Evolutionary conservation across 202 grass and related monocot genomes (phyloP), one percentile per base, ranked within the genome.

Genomic region (Cymbopogon flexuosus): DNA sequence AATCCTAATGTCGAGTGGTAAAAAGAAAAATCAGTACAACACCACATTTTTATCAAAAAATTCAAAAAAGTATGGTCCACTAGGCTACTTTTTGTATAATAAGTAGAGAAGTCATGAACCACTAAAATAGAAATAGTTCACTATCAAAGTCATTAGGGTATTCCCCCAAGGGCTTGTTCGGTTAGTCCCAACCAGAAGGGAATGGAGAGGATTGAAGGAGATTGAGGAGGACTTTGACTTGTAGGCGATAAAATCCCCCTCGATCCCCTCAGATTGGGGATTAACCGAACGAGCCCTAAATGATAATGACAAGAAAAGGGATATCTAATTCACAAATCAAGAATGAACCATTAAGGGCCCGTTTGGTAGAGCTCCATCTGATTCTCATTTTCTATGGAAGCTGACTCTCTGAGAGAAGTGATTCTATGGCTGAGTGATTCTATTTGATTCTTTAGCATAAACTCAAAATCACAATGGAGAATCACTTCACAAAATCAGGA

Each of bases 1-100:
- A 75, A 46, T 90, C 95, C 95, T 98, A 63, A 77, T 63, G 52
- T 60, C 19, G 11, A 11, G 8, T 62, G 24, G 68, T 61, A 65
- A 62, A 81, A 70, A n/a, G n/a, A n/a, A 59, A 37, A 24, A 42
- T 68, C 40, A 74, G 40, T 79, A 49, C 10, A 51, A 14, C 56
- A 56, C 58, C 19, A 77, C 43, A 72, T 21, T 79, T 72, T 10
- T 35, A 35, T 19, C 24, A 9, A 33, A 72, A 34, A 10, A 10
- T 36, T 73, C 19, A 67, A 65, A 52, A 85, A 78, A 12, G 24
- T 72, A 9, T 29, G 3, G 67, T 49, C 36, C 47, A 37, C 36
- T 63, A 69, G 23, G 45, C 27, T 6, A 6, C 19, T 21, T 78
- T 71, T 56, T 75, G 9, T 22, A 72, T 39, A 37, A 68, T 3